These are phyloP conservation scores for Acacia concinna DNA, from an alignment of 331 rosid genomes.

Conservation along the genomic window DNA sequence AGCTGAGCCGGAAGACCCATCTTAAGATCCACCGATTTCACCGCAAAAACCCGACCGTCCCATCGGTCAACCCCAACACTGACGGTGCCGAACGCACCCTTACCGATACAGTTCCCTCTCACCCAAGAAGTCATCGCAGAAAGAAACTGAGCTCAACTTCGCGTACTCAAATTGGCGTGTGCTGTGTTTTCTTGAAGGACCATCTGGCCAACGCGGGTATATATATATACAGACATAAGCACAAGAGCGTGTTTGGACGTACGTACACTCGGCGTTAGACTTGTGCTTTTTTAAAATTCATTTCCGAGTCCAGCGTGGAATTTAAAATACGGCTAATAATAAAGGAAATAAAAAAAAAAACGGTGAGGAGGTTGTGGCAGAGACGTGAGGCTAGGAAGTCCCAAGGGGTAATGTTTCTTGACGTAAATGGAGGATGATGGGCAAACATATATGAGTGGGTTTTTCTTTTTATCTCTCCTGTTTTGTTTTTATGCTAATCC, in stretches of 20 bases:
- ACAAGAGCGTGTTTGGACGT: not conserved
- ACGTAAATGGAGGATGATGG: slow-evolving; percentile 15
- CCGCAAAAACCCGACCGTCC: slow-evolving; percentile 56
- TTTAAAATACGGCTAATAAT: slow-evolving; percentile 9
- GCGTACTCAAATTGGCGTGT: not conserved
- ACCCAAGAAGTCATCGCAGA: slow-evolving; percentile 50
- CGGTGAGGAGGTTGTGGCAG: not conserved
- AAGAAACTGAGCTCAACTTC: not conserved
- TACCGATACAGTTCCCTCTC: slow-evolving; percentile 56
- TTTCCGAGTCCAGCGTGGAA: not conserved
- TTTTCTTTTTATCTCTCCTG: not conserved
- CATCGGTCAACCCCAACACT: slow-evolving; percentile 40
- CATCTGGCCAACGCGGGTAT: not conserved
- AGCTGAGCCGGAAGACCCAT: slow-evolving; percentile 38
- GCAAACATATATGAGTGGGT: not conserved
- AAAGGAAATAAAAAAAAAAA: not conserved
- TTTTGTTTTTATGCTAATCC: slow-evolving; percentile 21
- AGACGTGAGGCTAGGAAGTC: slow-evolving; percentile 9
- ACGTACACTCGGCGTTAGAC: not conserved
- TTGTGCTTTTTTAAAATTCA: not conserved
- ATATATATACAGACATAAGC: not conserved
- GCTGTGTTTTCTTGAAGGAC: not conserved
- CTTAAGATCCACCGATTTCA: slow-evolving; percentile 56
- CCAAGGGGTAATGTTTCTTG: not conserved
- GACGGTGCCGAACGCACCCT: slow-evolving; percentile 65